Evolutionary conservation across 495 filamentous ascomycete genomes (phyloP).

Genomic region (Podospora appendiculata): DNA sequence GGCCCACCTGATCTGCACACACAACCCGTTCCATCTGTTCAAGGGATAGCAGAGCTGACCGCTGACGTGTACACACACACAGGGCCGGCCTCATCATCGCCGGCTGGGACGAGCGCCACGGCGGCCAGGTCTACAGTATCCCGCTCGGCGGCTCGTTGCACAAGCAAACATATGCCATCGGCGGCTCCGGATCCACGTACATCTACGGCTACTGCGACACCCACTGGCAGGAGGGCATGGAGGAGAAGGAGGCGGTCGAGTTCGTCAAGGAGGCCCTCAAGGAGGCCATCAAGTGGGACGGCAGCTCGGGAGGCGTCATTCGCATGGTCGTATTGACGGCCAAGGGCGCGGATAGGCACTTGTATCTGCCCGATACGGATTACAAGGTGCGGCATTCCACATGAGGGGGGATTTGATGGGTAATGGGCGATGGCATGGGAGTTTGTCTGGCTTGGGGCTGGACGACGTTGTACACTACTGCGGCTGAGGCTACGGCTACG

Average conservation of each 20-base stretch:
- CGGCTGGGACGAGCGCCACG: constrained; percentile 86
- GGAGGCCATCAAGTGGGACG: constrained; percentile 99
- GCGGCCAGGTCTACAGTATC: constrained; percentile 95
- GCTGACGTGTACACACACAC: constrained; percentile 14
- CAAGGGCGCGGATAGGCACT: constrained; percentile 77
- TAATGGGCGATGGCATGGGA: too few relatives aligned
- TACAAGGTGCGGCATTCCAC: constrained; percentile 49
- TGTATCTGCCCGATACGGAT: constrained; percentile 82
- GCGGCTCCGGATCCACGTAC: constrained; percentile 95
- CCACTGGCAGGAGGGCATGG: constrained; percentile 94
- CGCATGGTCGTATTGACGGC: constrained; percentile 90
- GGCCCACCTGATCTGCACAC: background rate
- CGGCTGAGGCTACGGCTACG: too few relatives aligned
- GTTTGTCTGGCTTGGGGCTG: background rate
- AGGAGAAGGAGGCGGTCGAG: constrained; percentile 80
- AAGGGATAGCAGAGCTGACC: background rate
- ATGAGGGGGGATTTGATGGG: background rate
- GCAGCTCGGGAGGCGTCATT: constrained; percentile 96
- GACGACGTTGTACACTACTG: background rate
- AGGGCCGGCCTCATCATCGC: constrained; percentile 97
- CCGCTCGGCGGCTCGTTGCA: constrained; percentile 94
- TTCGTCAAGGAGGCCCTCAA: constrained; percentile 80
- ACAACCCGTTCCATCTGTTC: too few relatives aligned
- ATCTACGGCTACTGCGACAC: constrained; percentile 98
- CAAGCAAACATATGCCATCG: constrained; percentile 93